Evolutionary conservation across 1,284 basidiomycete species (phyloP), one percentile per base, ranked within the genome.

Genomic region (Fomitiporia mediterranea): DNA sequence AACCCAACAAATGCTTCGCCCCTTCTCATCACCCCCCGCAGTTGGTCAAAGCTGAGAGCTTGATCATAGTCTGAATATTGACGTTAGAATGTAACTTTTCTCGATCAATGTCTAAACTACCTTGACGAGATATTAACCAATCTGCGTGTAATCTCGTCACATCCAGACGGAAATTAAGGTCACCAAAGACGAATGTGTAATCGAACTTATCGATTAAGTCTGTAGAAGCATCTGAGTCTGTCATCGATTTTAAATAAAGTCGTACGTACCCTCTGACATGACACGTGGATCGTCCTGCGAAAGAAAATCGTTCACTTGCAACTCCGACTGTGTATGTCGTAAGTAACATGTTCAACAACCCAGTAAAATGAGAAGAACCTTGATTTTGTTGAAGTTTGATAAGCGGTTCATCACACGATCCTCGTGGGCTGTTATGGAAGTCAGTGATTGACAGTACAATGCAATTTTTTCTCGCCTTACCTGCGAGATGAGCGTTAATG

Each of bases 401-500:
- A 91, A 69, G 15, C 89, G 78, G 63, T 86, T 78, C 23, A 84
- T 72, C 4, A 86, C 71, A 63, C 81, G 86, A 28, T 81, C 85
- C 66, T 86, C 87, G 61, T 93, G 90, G 1, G 91, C 90, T 88
- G 58, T 6, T n/a, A 11, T 39, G 59, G 6, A 65, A 8, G 53
- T 51, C 17, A 56, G 38, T 62, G 30, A 51, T 34, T 15, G 17
- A 39, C 17, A 37, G 21, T 52, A 15, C 43, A 34, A n/a, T 37
- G 13, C n/a, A 39, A 25, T 17, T 15, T 8, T 27, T 4, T 13
- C 37, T 44, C 32, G 15, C 69, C 75, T 28, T 60, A 86, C 86
- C 86, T 51, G 91, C 89, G n/a, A 95, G 73, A 68, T 95, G 93
- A 0, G 89, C 88, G 62, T 94, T 94, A 61, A 95, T 71, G 67